Conservation (phyloP, 441 rosid genomes). For the Iberis amara region DNA sequence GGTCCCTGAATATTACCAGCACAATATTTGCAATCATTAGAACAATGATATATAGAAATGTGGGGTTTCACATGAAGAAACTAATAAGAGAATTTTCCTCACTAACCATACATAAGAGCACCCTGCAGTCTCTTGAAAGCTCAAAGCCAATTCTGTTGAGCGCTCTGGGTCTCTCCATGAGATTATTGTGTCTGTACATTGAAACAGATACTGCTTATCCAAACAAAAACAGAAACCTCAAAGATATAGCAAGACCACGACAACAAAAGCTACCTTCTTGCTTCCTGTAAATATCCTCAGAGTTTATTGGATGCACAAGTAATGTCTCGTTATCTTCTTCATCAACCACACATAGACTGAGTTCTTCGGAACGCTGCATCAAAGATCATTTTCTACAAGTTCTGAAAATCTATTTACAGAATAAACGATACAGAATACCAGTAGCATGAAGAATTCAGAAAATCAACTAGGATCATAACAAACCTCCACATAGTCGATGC, state of each 20-base stretch:
- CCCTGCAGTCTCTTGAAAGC: constrained; percentile 95
- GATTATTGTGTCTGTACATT: constrained; percentile 78
- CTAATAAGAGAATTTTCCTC: constrained; percentile 17
- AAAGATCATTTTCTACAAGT: constrained; percentile 24
- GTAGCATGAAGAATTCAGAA: constrained; percentile 17
- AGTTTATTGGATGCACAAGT: constrained; percentile 79
- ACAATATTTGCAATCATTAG: constrained; percentile 20
- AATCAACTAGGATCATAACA: constrained; percentile 27
- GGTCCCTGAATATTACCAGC: constrained; percentile 57
- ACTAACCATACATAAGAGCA: constrained; percentile 91
- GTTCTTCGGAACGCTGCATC: constrained; percentile 82
- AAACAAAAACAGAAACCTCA: not conserved
- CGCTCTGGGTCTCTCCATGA: constrained; percentile 97
- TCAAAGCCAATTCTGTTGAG: constrained; percentile 87
- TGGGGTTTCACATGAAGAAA: constrained; percentile 8
- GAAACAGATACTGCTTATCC: constrained; percentile 20
- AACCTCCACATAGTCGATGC: constrained; percentile 90
- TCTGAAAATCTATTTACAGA: constrained; percentile 8
- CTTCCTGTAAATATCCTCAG: constrained; percentile 89
- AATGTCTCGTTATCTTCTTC: constrained; percentile 90
- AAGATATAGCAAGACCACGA: not conserved
- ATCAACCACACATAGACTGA: constrained; percentile 76
- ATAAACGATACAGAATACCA: constrained; percentile 13
- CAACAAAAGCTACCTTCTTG: constrained; percentile 75
- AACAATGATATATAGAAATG: constrained; percentile 9